phyloP scores from a whole-genome alignment of 306 rosid species.

The Sesbania bispinosa region DNA sequence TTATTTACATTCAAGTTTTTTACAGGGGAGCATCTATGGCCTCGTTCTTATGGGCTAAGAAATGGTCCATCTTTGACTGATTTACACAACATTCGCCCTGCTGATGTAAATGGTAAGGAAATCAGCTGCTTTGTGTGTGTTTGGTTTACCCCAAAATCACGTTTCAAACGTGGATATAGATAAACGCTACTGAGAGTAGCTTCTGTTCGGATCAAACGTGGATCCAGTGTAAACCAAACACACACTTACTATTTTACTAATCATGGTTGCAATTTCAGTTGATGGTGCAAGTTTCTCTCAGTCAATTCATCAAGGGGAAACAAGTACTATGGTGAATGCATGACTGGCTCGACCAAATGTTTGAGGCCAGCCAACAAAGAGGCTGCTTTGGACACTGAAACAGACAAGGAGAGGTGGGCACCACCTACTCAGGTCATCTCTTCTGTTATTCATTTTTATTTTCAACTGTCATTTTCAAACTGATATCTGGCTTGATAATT shows the following conservation, averaged over 20 bases:
- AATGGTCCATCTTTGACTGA: conserved; percentile 62
- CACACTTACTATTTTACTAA: neutral
- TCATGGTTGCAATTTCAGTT: conserved; percentile 24
- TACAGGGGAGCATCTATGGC: conserved; percentile 81
- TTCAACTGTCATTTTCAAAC: neutral
- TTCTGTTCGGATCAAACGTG: too few relatives aligned
- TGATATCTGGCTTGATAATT: neutral
- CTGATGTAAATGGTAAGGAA: conserved; percentile 64
- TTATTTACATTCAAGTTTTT: conserved; percentile 7
- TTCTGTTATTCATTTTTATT: neutral
- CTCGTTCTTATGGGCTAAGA: conserved; percentile 68
- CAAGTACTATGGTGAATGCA: conserved; percentile 72
- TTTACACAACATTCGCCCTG: conserved; percentile 69
- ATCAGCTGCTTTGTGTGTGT: too few relatives aligned
- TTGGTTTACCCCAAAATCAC: too few relatives aligned
- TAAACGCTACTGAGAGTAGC: too few relatives aligned
- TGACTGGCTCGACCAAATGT: conserved; percentile 39
- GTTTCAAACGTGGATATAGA: too few relatives aligned
- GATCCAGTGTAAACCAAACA: too few relatives aligned
- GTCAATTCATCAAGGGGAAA: conserved; percentile 78
- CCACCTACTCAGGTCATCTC: conserved; percentile 51
- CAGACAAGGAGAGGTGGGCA: conserved; percentile 70
- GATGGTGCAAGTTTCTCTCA: conserved; percentile 27
- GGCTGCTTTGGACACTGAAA: conserved; percentile 73
- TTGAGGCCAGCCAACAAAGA: conserved; percentile 73